Percentiles rank a stretch among this genome's conserved stretches.
Evolutionary conservation across 2,329 filamentous ascomycete species (phyloP).

Genomic region (Xylaria sp.): DNA sequence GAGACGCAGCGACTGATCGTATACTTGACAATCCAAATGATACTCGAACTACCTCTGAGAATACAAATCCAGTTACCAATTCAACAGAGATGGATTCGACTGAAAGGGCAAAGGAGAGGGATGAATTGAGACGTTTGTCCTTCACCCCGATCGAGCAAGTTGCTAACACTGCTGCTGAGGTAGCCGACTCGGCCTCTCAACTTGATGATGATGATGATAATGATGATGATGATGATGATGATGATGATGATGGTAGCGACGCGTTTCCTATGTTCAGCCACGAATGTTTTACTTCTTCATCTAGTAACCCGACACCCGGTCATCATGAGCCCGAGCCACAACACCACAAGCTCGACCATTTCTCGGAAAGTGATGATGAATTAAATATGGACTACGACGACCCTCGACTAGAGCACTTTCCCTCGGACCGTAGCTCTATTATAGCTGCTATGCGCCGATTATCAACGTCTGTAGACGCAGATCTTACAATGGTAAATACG

Average conservation of each 20-base stretch:
- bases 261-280: conserved; percentile 43
- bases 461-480: conserved; percentile 43
- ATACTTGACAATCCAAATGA: conserved; percentile 36
- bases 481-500: conserved; percentile 41
- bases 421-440: conserved; percentile 47
- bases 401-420: conserved; percentile 46
- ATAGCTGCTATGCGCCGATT: conserved; percentile 47
- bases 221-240: conserved; percentile 44
- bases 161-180: conserved; percentile 56
- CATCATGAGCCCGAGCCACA: neutral
- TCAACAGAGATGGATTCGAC: conserved; percentile 48
- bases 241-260: conserved; percentile 35
- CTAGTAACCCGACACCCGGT: conserved; percentile 21
- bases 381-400: conserved; percentile 43
- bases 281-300: conserved; percentile 40
- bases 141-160: conserved; percentile 55
- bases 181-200: conserved; percentile 54
- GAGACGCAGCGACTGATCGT: conserved; percentile 11
- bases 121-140: conserved; percentile 50
- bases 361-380: conserved; percentile 16
- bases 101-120: conserved; percentile 48
- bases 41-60: conserved; percentile 41
- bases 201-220: conserved; percentile 47
- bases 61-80: conserved; percentile 47
- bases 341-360: conserved; percentile 4